Base-by-base conservation (phyloP, 768 basidiomycete genomes). In the Mycena maculata region DNA sequence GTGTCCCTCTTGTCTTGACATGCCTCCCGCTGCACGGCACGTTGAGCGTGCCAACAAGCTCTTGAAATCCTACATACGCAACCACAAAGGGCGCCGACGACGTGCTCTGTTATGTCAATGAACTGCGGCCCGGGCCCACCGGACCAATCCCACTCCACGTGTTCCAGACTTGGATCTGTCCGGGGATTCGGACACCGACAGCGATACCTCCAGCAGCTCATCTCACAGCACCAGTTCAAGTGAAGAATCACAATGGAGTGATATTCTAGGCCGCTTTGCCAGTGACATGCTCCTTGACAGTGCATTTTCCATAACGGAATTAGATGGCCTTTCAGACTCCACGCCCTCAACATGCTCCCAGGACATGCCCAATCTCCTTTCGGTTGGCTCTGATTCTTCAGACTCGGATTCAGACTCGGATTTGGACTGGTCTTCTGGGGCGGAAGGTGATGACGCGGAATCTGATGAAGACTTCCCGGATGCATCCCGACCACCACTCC, bases 351-450 rank as follows among this genome's bases (percentile, higher is more conserved):
- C 16, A 12, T n/a, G n/a, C n/a, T 4, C 5, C 4, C n/a, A n/a
- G n/a, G 38, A 25, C 15, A 61, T 44, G 50, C 60, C 48, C 0
- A 41, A 53, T 7, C 48, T 61, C 22, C 31, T 52, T 4, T 61
- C 50, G 3, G 41, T 61, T 16, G 25, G 53, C 33, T 41, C 53
- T 5, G 53, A 55, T 27, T 61, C 60, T 27, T 61, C 60, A 0
- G 41, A 25, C 23, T 61, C 59, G 1, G 45, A 33, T 6, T 49
- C 60, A 1, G 41, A 44, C 11, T 52, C 60, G 4, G n/a, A n/a
- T n/a, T n/a, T n/a, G n/a, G 53, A 44, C 25, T 61, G 49, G 60
- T 48, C 58, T 15, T 49, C 58, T 20, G 47, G 58, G 33, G 47
- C 12, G 1, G 58, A 60, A 1, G 60, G 28, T 2, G 60, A 61